These are phyloP conservation scores for Casuarina equisetifolia DNA, from an alignment of 306 rosid genomes.

Conservation along the genomic window DNA sequence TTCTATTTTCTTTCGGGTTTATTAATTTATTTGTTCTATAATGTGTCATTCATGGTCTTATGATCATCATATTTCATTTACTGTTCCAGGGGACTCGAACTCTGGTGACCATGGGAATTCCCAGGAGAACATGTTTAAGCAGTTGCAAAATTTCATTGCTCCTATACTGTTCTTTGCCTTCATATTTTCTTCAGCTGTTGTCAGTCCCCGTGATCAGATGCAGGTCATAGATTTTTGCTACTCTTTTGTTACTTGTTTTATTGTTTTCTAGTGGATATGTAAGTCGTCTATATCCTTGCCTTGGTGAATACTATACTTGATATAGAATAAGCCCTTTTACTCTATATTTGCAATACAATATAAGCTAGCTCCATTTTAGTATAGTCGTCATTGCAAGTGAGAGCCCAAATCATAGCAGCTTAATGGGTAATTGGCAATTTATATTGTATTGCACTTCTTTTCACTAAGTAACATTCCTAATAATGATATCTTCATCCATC, in stretches of 20 bases:
- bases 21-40: not conserved
- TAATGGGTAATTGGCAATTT: not conserved
- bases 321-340: not conserved
- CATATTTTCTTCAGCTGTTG: constrained; percentile 37
- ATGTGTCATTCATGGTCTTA: not conserved
- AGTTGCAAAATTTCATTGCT: constrained; percentile 31
- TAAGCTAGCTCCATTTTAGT: too few species aligned
- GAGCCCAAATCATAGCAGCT: too few species aligned
- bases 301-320: not conserved
- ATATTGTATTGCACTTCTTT: not conserved
- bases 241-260: not conserved
- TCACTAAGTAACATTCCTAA: not conserved
- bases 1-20: not conserved
- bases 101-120: constrained; percentile 40
- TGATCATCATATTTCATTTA: not conserved
- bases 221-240: constrained; percentile 33
- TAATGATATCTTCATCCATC: not conserved
- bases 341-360: not conserved
- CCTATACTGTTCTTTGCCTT: constrained; percentile 42
- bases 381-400: too few species aligned
- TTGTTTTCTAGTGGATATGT: constrained; percentile 6
- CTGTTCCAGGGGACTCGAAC: constrained; percentile 34
- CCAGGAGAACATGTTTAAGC: constrained; percentile 36
- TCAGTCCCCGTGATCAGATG: constrained; percentile 34
- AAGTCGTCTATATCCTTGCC: not conserved